Conservation (phyloP, 257 asterid species). For the Lantana camara region DNA sequence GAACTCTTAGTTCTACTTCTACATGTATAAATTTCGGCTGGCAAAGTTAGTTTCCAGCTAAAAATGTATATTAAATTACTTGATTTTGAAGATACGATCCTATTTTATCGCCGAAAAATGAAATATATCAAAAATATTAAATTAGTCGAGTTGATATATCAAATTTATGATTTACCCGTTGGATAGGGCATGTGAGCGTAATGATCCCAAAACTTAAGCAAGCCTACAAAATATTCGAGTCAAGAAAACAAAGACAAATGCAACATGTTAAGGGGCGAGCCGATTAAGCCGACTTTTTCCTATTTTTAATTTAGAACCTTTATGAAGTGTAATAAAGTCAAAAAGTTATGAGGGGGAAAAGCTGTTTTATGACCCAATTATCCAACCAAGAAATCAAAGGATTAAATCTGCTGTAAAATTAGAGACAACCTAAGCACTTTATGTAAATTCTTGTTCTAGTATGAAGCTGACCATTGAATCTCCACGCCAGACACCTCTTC, state of each 20-base stretch:
- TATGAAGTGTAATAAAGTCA: slow-evolving; percentile 28
- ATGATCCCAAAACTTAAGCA: not conserved
- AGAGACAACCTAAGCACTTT: slow-evolving; percentile 41
- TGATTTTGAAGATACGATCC: too few relatives aligned
- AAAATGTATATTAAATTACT: too few relatives aligned
- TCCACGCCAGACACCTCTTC: slow-evolving; percentile 10
- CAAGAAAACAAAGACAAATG: slow-evolving; percentile 38
- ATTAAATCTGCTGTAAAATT: slow-evolving; percentile 25
- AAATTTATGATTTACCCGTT: too few relatives aligned
- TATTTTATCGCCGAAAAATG: too few relatives aligned
- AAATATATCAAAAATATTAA: too few relatives aligned
- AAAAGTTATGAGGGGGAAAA: slow-evolving; percentile 21
- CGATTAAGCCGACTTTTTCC: not conserved
- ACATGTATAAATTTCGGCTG: too few relatives aligned
- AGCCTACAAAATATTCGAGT: slow-evolving; percentile 5
- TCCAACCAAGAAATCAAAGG: slow-evolving; percentile 17
- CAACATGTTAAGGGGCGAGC: slow-evolving; percentile 26
- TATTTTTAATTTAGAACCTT: too few relatives aligned
- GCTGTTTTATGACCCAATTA: slow-evolving; percentile 26
- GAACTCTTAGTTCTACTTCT: too few relatives aligned
- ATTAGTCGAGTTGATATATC: too few relatives aligned
- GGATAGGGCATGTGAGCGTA: too few relatives aligned
- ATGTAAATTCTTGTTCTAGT: slow-evolving; percentile 38
- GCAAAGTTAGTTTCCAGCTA: too few relatives aligned
- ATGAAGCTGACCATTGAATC: slow-evolving; percentile 39